phyloP scores from a whole-genome alignment of 352 stramenopile species.

The Peronosclerospora sorghi region DNA sequence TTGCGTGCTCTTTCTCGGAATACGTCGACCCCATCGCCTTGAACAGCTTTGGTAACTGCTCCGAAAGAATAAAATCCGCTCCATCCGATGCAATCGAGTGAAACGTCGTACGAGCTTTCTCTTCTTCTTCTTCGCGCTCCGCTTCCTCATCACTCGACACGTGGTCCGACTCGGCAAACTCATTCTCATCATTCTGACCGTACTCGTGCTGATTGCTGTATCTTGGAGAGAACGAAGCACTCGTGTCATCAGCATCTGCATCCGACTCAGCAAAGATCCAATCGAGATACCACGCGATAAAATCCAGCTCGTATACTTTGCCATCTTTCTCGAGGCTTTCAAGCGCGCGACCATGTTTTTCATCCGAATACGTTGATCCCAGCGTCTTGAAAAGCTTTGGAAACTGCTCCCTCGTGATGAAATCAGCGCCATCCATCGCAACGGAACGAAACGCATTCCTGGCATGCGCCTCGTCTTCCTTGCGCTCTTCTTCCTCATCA shows the following conservation, averaged over 20 bases:
- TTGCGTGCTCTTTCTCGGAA: slow-evolving; percentile 37
- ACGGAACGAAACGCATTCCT: slow-evolving; percentile 26
- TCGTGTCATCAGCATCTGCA: slow-evolving; percentile 3
- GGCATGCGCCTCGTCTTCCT: slow-evolving; percentile 39
- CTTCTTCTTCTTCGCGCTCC: slow-evolving; percentile 52
- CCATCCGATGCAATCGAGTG: slow-evolving; percentile 22
- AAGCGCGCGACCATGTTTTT: slow-evolving; percentile 25
- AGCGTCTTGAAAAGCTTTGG: slow-evolving; percentile 39
- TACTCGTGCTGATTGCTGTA: slow-evolving; percentile 21
- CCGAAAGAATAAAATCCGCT: slow-evolving; percentile 20
- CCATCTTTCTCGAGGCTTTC: slow-evolving; percentile 24
- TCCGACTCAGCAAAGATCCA: slow-evolving; percentile 42
- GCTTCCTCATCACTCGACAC: slow-evolving; percentile 58
- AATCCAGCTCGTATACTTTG: slow-evolving; percentile 29
- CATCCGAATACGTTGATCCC: slow-evolving; percentile 32
- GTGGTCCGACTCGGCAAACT: slow-evolving; percentile 34
- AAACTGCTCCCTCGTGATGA: slow-evolving; percentile 21
- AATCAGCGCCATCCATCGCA: slow-evolving; percentile 9
- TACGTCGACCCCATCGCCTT: slow-evolving; percentile 49
- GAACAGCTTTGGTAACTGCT: slow-evolving; percentile 44
- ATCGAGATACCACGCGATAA: slow-evolving; percentile 38
- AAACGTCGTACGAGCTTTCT: slow-evolving; percentile 33
- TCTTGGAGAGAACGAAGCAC: neutral
- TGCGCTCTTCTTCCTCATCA: slow-evolving; percentile 42
- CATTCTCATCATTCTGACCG: slow-evolving; percentile 54